phyloP scores from a whole-genome alignment of 768 basidiomycete genomes.

The Fibroporia radiculosa region DNA sequence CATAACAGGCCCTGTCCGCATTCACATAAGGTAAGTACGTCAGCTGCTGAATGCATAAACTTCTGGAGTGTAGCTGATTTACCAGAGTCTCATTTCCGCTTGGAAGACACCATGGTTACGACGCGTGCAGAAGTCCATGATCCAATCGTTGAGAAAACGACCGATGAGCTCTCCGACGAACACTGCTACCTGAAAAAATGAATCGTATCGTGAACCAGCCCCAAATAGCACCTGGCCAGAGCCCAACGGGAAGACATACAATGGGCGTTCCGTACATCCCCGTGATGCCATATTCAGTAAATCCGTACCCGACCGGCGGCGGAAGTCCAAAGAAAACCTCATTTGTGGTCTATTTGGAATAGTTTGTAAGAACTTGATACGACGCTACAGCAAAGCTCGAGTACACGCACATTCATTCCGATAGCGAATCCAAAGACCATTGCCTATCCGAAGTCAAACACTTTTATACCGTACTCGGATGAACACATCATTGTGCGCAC shows the following conservation, averaged over 20 bases:
- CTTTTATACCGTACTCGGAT: not conserved
- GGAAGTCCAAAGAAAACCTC: constrained; percentile 56
- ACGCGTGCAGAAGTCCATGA: constrained; percentile 35
- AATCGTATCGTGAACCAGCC: not conserved
- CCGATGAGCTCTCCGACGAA: constrained; percentile 46
- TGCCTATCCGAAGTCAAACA: constrained; percentile 25
- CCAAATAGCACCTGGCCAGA: not conserved
- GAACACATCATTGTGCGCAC: constrained; percentile 18
- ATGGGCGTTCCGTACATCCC: constrained; percentile 51
- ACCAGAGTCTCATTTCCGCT: constrained; percentile 55
- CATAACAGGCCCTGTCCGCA: constrained; percentile 45
- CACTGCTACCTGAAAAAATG: constrained; percentile 32
- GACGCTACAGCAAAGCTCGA: not conserved
- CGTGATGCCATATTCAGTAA: constrained; percentile 41
- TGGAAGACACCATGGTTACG: constrained; percentile 44
- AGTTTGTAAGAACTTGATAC: not conserved
- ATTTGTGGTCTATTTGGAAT: constrained; percentile 43
- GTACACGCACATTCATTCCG: constrained; percentile 43
- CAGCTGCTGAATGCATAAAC: not conserved
- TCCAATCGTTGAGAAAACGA: constrained; percentile 42
- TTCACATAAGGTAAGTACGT: not conserved
- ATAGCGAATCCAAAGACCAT: constrained; percentile 58
- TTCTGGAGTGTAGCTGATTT: constrained; percentile 6
- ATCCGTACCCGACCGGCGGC: constrained; percentile 45
- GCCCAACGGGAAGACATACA: constrained; percentile 23